Base-by-base conservation (phyloP, 129 eudicot genomes). In the Saposhnikovia divaricata region DNA sequence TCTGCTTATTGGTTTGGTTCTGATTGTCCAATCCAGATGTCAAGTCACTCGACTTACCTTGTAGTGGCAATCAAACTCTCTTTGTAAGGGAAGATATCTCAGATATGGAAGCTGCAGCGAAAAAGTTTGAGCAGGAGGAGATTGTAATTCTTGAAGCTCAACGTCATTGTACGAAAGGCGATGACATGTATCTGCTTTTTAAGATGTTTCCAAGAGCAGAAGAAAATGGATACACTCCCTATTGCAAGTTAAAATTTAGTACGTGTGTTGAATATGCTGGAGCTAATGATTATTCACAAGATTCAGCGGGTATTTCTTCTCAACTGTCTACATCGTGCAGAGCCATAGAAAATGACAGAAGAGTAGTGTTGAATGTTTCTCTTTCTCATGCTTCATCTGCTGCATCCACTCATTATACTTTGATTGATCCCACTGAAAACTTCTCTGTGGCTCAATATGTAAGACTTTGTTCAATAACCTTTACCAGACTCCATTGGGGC, bases 61-160 rank as follows among this genome's bases (percentile, higher is more conserved):
- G 99, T 88, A 93, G 92, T 39, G 87, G 83, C 79, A 81, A 75
- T 65, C 81, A 65, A 80, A 86, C 91, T 34, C 82, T 92, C 71
- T 89, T 84, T 43, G 81, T 89, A 63, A 86, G 95, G 88, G 90
- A 89, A 34, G 89, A 87, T 85, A 81, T 96, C 19, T 79, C 84
- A 66, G 90, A 90, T n/a, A 72, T 96, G 89, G 99, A 96, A 85
- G 86, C 86, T 57, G 93, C 88, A 57, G 97, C 99, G 23, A 89
- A 76, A 85, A 82, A 78, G 77, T 96, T 92, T 87, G 98, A 92
- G 91, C 86, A 87, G 88, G 95, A 90, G 70, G 87, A 73, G 71
- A 82, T 71, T 74, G 59, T 96, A 25, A 43, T 79, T 45, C 81
- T 45, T 78, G 91, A 84, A 83, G 87, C 88, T 78, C 84, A 84